A percentile compares a stretch with the other conserved stretches of the same genome.
Conservation (phyloP, 2,329 filamentous ascomycete genomes). For the Neonectria faginata region DNA sequence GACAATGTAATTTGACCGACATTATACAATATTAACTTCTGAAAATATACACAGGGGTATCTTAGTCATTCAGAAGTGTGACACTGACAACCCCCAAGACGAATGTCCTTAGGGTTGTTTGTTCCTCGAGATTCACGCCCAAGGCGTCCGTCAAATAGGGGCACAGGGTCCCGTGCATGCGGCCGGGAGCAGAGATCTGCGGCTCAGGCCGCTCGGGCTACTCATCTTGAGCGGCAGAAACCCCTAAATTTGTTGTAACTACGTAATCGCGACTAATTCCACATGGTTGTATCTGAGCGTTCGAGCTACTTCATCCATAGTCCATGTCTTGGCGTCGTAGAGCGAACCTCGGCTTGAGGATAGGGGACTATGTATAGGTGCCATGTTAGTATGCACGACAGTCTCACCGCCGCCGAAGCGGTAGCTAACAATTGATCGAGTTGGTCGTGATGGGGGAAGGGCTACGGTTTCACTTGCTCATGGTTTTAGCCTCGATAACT, state of each 20-base stretch:
- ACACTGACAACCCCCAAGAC: too few species aligned
- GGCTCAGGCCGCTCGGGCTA: neutral
- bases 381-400: neutral
- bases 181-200: too few species aligned
- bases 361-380: neutral
- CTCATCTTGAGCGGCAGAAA: too few species aligned
- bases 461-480: neutral
- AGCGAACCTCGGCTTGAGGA: too few species aligned
- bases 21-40: neutral
- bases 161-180: neutral
- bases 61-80: neutral
- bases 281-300: too few species aligned
- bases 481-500: neutral
- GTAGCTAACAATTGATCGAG: neutral
- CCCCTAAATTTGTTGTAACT: neutral
- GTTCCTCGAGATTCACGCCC: neutral
- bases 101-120: too few species aligned
- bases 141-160: neutral
- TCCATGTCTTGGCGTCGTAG: neutral
- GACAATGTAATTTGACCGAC: neutral
- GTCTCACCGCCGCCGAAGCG: neutral
- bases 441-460: neutral
- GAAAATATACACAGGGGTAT: neutral
- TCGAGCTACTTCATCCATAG: neutral
- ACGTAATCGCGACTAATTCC: too few species aligned